Percentiles rank a stretch among this genome's conserved stretches.
Evolutionary conservation across 768 basidiomycete genomes (phyloP).

Genomic region (Russula brevipes): DNA sequence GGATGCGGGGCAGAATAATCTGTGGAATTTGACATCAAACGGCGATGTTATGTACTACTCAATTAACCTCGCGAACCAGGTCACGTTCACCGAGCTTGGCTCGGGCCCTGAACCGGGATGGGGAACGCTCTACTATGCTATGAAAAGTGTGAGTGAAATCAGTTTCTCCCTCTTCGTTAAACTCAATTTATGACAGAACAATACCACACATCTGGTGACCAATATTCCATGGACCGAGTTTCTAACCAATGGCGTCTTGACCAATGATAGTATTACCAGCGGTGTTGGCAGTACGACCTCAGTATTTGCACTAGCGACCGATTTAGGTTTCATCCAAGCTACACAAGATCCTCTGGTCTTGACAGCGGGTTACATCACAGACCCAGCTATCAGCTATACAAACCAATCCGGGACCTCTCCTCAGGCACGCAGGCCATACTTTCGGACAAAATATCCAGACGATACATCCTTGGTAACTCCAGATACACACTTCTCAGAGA

Average conservation of each 20-base stretch:
- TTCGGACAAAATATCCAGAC: slow-evolving; percentile 34
- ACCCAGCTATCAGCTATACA: slow-evolving; percentile 29
- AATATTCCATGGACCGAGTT: slow-evolving; percentile 11
- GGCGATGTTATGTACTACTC: slow-evolving; percentile 17
- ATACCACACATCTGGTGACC: too few species aligned
- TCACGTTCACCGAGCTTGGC: slow-evolving; percentile 11
- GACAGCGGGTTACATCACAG: slow-evolving; percentile 29
- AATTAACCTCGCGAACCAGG: slow-evolving; percentile 1
- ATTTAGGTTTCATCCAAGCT: slow-evolving; percentile 28
- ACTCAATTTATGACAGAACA: background rate
- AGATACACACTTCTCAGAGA: background rate
- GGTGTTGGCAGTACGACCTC: background rate
- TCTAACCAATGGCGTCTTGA: background rate
- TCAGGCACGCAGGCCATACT: slow-evolving; percentile 41
- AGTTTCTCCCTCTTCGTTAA: background rate
- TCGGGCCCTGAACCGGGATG: slow-evolving; percentile 22
- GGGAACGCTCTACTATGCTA: slow-evolving; percentile 24
- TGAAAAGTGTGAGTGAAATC: slow-evolving; percentile 11
- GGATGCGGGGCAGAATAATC: slow-evolving; percentile 20
- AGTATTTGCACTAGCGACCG: slow-evolving; percentile 29
- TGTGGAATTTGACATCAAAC: slow-evolving; percentile 4
- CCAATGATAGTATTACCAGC: too few species aligned
- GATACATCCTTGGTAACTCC: slow-evolving; percentile 27
- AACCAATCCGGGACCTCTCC: slow-evolving; percentile 33
- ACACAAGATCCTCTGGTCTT: slow-evolving; percentile 27